phyloP scores from a whole-genome alignment of 495 filamentous ascomycete species.

The Immersiella caudata region DNA sequence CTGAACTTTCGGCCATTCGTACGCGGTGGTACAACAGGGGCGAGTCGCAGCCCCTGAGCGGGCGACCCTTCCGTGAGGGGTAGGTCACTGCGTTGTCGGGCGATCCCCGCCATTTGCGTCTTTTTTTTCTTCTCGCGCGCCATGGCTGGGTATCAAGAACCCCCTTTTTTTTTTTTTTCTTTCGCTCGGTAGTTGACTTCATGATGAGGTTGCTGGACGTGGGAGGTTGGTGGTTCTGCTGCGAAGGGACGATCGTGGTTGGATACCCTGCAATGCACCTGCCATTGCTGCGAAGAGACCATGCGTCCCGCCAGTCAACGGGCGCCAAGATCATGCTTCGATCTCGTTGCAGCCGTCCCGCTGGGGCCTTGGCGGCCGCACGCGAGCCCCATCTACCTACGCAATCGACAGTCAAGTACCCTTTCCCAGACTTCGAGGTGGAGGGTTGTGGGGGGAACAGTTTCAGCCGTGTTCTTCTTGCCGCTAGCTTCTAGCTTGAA shows the following conservation, averaged over 20 bases:
- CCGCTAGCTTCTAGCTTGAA: not conserved
- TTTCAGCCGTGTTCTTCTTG: not conserved
- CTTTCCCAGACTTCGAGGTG: not conserved
- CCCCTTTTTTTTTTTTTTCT: not conserved
- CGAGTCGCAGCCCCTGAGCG: not conserved
- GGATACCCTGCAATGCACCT: not conserved
- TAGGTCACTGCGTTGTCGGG: not conserved
- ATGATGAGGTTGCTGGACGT: not conserved
- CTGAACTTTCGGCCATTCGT: not conserved
- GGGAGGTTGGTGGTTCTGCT: not conserved
- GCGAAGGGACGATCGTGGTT: not conserved
- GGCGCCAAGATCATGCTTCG: not conserved
- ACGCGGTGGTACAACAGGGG: not conserved
- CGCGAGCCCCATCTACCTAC: not conserved
- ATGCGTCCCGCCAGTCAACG: not conserved
- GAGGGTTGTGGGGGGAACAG: not conserved
- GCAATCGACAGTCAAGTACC: not conserved
- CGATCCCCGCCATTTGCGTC: not conserved
- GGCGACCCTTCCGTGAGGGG: not conserved
- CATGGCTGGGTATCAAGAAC: not conserved
- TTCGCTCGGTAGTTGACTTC: not conserved
- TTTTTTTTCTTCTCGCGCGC: not conserved
- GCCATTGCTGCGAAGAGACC: not conserved
- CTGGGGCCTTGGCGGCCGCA: not conserved
- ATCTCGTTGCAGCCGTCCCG: not conserved